A percentile compares a stretch with the other conserved stretches of the same genome.
Conservation (phyloP, 345 rosid genomes). For the Eucalyptus camaldulensis region DNA sequence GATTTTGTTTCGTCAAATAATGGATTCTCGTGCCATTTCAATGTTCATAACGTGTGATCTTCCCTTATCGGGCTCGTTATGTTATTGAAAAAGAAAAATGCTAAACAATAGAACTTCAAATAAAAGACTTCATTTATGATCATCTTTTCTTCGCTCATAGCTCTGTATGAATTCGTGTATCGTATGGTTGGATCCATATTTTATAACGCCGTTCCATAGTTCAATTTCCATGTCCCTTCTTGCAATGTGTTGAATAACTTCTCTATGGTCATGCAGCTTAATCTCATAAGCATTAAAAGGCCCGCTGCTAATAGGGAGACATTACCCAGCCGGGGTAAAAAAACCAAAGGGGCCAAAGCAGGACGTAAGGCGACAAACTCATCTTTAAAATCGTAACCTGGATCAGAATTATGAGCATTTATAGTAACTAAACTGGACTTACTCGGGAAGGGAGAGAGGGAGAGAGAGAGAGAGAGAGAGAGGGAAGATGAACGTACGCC, state of each 20-base stretch:
- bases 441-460: neutral
- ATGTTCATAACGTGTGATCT: neutral
- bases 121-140: too few species aligned
- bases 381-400: neutral
- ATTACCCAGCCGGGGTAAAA: neutral
- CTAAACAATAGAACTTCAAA: neutral
- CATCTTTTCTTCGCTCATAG: neutral
- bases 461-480: neutral
- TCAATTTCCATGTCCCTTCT: neutral
- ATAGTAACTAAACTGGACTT: neutral
- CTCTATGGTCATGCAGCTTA: neutral
- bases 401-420: neutral
- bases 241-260: neutral
- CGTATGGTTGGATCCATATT: neutral
- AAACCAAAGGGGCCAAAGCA: neutral
- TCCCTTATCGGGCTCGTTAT: neutral
- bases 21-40: neutral
- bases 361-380: neutral
- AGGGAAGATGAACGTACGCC: constrained; percentile 7
- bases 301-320: neutral
- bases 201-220: neutral
- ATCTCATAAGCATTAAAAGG: neutral
- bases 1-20: neutral
- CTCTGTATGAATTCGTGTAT: neutral
- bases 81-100: neutral